These are phyloP conservation scores for Leishmania amazonensis DNA, from an alignment of 208 protist genomes.

Conservation along the genomic window DNA sequence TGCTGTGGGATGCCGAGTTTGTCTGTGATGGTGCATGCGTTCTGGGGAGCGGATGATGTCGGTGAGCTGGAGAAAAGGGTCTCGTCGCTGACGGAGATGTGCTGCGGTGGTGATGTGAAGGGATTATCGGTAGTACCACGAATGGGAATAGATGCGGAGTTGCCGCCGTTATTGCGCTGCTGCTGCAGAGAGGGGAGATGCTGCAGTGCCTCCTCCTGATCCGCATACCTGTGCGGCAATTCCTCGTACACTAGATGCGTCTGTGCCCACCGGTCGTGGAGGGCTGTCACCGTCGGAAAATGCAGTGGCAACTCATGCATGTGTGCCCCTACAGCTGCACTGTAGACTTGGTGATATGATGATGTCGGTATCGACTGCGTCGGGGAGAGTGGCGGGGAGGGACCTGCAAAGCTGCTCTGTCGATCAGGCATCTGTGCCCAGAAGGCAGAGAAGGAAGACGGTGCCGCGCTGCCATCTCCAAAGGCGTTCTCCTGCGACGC, in stretches of 20 bases:
- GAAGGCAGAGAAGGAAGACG: background rate
- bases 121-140: background rate
- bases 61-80: background rate
- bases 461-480: background rate
- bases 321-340: background rate
- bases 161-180: background rate
- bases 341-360: background rate
- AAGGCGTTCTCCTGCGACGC: background rate
- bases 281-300: background rate
- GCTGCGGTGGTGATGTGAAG: background rate
- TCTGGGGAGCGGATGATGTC: background rate
- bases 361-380: background rate
- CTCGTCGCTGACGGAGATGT: background rate
- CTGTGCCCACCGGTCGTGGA: conserved; percentile 2
- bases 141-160: too few species aligned
- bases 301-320: conserved; percentile 24
- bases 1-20: background rate
- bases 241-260: background rate
- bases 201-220: background rate
- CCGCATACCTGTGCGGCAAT: background rate
- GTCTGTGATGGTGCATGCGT: background rate
- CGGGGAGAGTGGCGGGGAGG: conserved; percentile 15
- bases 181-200: background rate
- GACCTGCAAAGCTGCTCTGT: background rate
- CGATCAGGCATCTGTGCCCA: background rate